Percentiles rank a stretch among this genome's conserved stretches.
Conservation (phyloP, 2,329 filamentous ascomycete species). For the Colletotrichum chrysophilum region DNA sequence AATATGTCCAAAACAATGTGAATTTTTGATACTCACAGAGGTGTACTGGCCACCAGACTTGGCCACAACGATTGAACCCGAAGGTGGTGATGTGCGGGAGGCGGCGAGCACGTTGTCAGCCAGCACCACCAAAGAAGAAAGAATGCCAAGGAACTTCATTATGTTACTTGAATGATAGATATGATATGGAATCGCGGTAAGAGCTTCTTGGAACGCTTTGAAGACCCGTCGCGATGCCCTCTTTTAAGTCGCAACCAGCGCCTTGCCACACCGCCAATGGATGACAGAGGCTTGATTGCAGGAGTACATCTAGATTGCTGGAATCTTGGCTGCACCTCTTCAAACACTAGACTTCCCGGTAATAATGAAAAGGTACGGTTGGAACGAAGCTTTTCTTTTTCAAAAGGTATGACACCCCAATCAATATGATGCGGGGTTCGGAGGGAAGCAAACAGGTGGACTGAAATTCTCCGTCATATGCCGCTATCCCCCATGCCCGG, state of each 20-base stretch:
- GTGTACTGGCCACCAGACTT: slow-evolving; percentile 34
- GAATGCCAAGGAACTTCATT: slow-evolving; percentile 2
- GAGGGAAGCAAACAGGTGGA: slow-evolving; percentile 9
- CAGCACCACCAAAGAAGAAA: not conserved
- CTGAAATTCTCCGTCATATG: not conserved
- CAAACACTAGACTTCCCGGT: not conserved
- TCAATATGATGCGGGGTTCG: not conserved
- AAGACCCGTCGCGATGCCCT: not conserved
- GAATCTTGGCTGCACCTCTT: slow-evolving; percentile 3
- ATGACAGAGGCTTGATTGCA: not conserved
- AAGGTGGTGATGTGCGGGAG: slow-evolving; percentile 43
- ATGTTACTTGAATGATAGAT: not conserved
- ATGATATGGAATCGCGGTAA: not conserved
- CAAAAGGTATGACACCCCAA: not conserved
- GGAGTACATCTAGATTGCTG: not conserved
- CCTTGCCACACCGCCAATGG: not conserved
- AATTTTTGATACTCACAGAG: not conserved
- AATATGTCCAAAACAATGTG: not conserved
- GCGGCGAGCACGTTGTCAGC: slow-evolving; percentile 27
- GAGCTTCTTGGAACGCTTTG: not conserved
- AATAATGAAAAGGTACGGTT: too few relatives aligned
- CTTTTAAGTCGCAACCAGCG: not conserved
- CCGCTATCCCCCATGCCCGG: not conserved
- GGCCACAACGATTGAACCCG: slow-evolving; percentile 55
- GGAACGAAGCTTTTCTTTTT: not conserved